These are phyloP conservation scores for Pichia pseudocactophila DNA, from an alignment of 805 yeast genomes.

Conservation along the genomic window DNA sequence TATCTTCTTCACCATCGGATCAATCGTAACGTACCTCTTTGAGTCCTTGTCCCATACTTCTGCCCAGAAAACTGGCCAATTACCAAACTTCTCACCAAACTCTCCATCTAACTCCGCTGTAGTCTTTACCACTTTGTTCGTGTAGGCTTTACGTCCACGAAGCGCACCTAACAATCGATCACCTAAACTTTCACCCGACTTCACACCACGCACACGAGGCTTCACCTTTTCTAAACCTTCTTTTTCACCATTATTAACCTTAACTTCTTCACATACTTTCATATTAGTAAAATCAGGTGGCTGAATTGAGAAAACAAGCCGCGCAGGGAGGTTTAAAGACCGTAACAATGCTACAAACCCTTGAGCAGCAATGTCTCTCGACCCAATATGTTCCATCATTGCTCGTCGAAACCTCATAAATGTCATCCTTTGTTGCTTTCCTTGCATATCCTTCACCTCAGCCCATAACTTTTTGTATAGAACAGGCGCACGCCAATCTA, in stretches of 20 bases:
- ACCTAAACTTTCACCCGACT: conserved; percentile 4
- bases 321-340: conserved; percentile 57
- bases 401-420: conserved; percentile 35
- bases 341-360: conserved; percentile 77
- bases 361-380: conserved; percentile 73
- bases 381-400: conserved; percentile 47
- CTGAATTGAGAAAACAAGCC: conserved; percentile 78
- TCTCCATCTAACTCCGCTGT: conserved; percentile 5
- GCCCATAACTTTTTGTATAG: conserved; percentile 39
- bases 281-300: conserved; percentile 73
- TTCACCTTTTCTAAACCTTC: not conserved
- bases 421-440: conserved; percentile 19
- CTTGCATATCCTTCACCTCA: conserved; percentile 26
- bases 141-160: conserved; percentile 20
- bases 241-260: conserved; percentile 11
- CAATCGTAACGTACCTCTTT: conserved; percentile 76
- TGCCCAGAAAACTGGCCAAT: conserved; percentile 79
- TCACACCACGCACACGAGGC: not conserved
- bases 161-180: conserved; percentile 22
- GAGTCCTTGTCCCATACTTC: conserved; percentile 83
- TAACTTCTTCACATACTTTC: conserved; percentile 10
- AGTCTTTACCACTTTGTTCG: conserved; percentile 7
- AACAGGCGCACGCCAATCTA: conserved; percentile 39
- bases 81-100: conserved; percentile 4
- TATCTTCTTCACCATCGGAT: conserved; percentile 57